Conservation (phyloP, 306 rosid species). For the Rosa multiflora region DNA sequence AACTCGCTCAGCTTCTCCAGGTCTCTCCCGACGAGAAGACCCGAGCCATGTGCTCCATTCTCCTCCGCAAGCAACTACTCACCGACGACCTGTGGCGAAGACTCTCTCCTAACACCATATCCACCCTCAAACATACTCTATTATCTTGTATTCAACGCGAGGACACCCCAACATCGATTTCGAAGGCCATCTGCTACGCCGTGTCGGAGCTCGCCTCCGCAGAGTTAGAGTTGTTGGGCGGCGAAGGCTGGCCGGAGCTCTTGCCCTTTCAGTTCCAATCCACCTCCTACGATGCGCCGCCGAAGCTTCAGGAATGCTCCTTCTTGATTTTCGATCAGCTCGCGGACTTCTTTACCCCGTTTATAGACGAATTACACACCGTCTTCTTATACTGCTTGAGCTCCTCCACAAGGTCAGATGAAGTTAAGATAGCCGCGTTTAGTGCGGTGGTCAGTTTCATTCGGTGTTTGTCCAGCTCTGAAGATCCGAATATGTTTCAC, state of each 20-base stretch:
- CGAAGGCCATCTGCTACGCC: constrained; percentile 63
- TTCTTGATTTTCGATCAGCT: constrained; percentile 80
- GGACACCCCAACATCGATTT: constrained; percentile 47
- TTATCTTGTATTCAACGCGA: constrained; percentile 64
- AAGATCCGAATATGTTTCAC: too few species aligned
- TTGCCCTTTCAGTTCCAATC: constrained; percentile 85
- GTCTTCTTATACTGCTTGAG: too few species aligned
- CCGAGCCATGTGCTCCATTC: constrained; percentile 89
- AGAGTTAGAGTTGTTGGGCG: constrained; percentile 40
- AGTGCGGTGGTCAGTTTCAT: too few species aligned
- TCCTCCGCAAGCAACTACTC: constrained; percentile 76
- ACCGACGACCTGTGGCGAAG: constrained; percentile 80
- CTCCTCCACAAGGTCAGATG: too few species aligned
- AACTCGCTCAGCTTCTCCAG: constrained; percentile 47
- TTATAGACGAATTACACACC: too few species aligned
- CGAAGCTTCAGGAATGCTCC: constrained; percentile 74
- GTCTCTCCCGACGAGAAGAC: constrained; percentile 60
- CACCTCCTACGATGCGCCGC: constrained; percentile 52
- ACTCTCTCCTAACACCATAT: constrained; percentile 31
- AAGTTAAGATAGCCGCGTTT: too few species aligned
- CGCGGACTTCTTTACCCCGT: constrained; percentile 42
- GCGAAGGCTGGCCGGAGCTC: constrained; percentile 79
- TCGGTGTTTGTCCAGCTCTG: too few species aligned
- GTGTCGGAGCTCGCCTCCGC: constrained; percentile 87
- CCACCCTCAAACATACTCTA: constrained; percentile 69